A percentile compares a stretch with the other conserved stretches of the same genome.
Evolutionary conservation across 441 rosid genomes (phyloP).

Genomic region (Manihot esculenta): DNA sequence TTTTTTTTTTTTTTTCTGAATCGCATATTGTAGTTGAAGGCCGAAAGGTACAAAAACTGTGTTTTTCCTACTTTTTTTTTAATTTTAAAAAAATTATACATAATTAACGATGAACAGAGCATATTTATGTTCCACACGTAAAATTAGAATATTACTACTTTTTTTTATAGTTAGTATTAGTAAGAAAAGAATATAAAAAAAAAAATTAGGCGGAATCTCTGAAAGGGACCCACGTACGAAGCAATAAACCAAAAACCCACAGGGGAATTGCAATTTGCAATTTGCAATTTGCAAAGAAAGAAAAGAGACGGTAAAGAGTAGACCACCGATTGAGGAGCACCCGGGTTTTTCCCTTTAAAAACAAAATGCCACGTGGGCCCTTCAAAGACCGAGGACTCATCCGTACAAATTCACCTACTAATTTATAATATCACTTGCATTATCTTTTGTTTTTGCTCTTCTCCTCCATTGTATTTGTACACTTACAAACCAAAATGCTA

Average conservation of each 20-base stretch:
- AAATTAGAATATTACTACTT: background rate
- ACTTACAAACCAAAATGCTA: background rate
- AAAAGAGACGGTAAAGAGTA: background rate
- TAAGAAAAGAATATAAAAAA: background rate
- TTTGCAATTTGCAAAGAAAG: too few species aligned
- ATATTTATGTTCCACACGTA: background rate
- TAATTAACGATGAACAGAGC: too few species aligned
- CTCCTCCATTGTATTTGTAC: background rate
- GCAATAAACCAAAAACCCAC: background rate
- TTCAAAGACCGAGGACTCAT: conserved; percentile 10
- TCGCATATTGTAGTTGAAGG: too few species aligned
- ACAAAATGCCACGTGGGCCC: conserved; percentile 33
- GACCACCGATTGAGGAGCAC: conserved; percentile 9
- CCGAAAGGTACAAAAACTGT: too few species aligned
- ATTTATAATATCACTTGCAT: background rate
- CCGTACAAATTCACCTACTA: conserved; percentile 33
- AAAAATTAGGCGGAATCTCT: conserved; percentile 4
- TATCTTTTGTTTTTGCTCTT: background rate
- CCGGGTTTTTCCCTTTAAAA: conserved; percentile 12
- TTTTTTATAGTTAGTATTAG: too few species aligned
- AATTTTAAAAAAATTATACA: background rate
- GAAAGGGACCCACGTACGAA: background rate
- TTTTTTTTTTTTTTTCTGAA: background rate
- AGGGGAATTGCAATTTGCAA: background rate
- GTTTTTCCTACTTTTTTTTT: too few species aligned